Evolutionary conservation across 2,329 filamentous ascomycete species (phyloP).

Genomic region (Fusarium abutilonis): DNA sequence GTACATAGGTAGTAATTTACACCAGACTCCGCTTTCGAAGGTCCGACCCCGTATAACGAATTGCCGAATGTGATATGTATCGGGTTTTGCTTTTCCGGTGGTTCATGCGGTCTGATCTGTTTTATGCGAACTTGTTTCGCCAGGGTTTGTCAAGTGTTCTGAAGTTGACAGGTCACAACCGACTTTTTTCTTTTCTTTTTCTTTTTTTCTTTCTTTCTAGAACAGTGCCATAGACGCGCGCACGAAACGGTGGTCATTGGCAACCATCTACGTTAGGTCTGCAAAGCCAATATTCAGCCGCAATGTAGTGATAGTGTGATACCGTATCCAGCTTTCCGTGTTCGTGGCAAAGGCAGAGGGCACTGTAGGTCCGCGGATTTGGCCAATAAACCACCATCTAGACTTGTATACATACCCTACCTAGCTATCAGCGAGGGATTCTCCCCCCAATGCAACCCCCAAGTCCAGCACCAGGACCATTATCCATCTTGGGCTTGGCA

Average conservation of each 20-base stretch:
- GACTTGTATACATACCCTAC: too few relatives aligned
- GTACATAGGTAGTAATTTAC: not conserved
- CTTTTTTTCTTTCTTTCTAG: slow-evolving; percentile 9
- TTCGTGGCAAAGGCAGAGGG: too few relatives aligned
- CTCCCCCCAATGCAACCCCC: slow-evolving; percentile 2
- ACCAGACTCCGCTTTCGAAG: not conserved
- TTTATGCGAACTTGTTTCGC: not conserved
- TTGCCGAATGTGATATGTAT: not conserved
- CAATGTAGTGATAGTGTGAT: not conserved
- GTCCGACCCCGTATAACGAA: not conserved
- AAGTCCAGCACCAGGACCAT: not conserved
- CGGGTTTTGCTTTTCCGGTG: not conserved
- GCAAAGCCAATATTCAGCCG: not conserved
- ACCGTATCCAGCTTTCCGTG: too few relatives aligned
- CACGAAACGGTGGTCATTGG: not conserved
- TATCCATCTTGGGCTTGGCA: slow-evolving; percentile 19
- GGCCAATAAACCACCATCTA: not conserved
- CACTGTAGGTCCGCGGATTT: too few relatives aligned
- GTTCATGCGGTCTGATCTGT: not conserved
- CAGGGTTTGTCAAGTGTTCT: too few relatives aligned
- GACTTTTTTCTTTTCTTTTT: not conserved
- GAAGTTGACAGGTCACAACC: slow-evolving; percentile 12
- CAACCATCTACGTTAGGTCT: not conserved
- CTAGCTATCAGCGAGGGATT: not conserved
- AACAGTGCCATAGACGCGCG: slow-evolving; percentile 7